Conservation (phyloP, 2,329 filamentous ascomycete species). For the Trichoderma afroharzianum region DNA sequence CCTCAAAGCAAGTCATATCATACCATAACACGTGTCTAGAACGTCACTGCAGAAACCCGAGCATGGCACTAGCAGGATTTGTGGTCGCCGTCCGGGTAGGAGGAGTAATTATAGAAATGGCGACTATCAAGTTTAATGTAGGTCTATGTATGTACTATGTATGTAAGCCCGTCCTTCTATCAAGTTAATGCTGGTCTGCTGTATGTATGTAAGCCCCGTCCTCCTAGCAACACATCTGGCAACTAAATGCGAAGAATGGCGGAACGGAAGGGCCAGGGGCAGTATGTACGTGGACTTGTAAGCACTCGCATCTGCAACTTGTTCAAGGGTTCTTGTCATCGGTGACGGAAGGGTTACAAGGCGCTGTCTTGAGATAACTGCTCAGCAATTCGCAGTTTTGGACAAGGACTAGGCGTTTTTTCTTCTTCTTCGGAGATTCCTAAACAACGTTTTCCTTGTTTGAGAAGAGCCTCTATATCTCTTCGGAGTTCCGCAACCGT, state of each 20-base stretch:
- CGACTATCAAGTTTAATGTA: not conserved
- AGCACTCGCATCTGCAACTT: not conserved
- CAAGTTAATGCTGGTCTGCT: not conserved
- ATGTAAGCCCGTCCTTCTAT: not conserved
- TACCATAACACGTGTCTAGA: not conserved
- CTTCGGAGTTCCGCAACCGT: not conserved
- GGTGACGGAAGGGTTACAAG: not conserved
- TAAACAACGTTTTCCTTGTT: not conserved
- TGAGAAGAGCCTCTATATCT: not conserved
- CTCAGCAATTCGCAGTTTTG: too few relatives aligned
- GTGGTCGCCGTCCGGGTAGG: not conserved
- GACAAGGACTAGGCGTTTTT: not conserved
- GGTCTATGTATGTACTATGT: not conserved
- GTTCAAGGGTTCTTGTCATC: not conserved
- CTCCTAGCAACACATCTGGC: not conserved
- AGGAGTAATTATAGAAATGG: not conserved
- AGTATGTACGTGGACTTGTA: not conserved
- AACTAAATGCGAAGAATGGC: not conserved
- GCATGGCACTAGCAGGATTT: not conserved
- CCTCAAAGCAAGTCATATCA: not conserved
- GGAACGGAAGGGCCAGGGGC: not conserved
- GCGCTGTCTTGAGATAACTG: too few relatives aligned
- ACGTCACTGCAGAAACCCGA: not conserved
- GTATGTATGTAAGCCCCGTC: not conserved
- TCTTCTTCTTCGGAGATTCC: not conserved